A percentile compares a stretch with the other conserved stretches of the same genome.
Evolutionary conservation across 257 asterid species (phyloP).

Genomic region (Nicotiana attenuata): DNA sequence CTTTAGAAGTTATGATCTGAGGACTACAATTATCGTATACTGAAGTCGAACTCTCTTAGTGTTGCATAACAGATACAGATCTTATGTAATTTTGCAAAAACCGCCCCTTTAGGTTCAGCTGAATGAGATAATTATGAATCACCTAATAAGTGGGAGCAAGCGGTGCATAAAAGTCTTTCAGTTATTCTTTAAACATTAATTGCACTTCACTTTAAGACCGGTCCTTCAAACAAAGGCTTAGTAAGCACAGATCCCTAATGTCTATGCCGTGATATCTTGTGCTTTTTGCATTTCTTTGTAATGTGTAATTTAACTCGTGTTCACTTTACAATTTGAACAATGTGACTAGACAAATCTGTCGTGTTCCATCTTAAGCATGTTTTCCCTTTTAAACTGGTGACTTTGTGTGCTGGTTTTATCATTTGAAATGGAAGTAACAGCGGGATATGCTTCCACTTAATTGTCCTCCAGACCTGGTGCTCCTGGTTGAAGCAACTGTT

Average conservation of each 20-base stretch:
- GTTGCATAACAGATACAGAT: not conserved
- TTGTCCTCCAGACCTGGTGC: conserved; percentile 50
- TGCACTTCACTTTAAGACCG: too few species aligned
- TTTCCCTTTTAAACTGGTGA: not conserved
- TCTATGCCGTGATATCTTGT: not conserved
- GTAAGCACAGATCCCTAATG: not conserved
- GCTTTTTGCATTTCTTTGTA: not conserved
- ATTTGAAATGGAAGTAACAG: conserved; percentile 6
- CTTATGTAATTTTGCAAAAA: not conserved
- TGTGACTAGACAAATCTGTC: not conserved
- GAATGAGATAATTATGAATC: not conserved
- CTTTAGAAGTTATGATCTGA: not conserved
- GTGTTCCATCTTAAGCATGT: not conserved
- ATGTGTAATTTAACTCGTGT: not conserved
- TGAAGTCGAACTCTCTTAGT: not conserved
- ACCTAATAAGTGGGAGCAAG: not conserved
- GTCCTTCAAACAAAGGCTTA: too few species aligned
- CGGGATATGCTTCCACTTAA: not conserved
- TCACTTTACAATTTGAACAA: not conserved
- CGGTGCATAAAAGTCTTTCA: not conserved
- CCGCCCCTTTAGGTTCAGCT: not conserved
- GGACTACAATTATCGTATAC: not conserved
- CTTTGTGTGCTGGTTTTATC: not conserved
- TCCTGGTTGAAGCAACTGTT: conserved; percentile 57
- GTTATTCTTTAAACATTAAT: not conserved